phyloP scores from a whole-genome alignment of 73 alveolate genomes.

The Effrenium voratum region DNA sequence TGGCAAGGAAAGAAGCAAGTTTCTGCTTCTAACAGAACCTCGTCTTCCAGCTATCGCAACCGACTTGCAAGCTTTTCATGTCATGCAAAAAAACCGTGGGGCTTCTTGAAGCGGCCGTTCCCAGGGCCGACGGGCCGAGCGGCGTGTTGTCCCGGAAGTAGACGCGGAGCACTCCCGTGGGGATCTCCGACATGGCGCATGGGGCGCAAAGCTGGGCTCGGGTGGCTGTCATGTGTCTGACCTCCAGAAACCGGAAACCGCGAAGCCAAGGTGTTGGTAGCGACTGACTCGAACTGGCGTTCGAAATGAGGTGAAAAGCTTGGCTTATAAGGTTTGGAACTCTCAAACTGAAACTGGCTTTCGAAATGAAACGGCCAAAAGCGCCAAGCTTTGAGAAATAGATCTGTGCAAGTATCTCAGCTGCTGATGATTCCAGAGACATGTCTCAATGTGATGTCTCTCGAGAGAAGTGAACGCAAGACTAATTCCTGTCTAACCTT shows the following conservation, averaged over 20 bases:
- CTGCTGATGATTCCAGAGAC: no score
- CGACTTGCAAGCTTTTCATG: no score
- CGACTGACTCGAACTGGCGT: neutral
- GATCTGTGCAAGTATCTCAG: no score
- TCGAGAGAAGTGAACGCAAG: no score
- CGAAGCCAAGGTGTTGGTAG: neutral
- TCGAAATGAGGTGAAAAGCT: neutral
- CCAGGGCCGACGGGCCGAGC: no score
- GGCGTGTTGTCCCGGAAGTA: conserved; percentile 51
- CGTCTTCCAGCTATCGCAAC: neutral
- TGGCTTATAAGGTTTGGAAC: neutral
- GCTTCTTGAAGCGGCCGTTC: no score
- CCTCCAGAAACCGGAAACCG: neutral
- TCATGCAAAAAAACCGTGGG: no score
- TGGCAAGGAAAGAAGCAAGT: neutral
- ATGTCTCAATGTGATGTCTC: no score
- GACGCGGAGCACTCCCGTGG: conserved; percentile 57
- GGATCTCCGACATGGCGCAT: neutral
- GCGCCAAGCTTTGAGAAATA: no score
- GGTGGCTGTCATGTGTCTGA: neutral
- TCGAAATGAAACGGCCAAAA: neutral
- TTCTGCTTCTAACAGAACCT: neutral
- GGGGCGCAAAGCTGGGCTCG: neutral
- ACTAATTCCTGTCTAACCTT: no score
- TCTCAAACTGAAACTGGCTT: neutral